These are phyloP conservation scores for Candida boidinii DNA, from an alignment of 805 yeast species.

Conservation along the genomic window DNA sequence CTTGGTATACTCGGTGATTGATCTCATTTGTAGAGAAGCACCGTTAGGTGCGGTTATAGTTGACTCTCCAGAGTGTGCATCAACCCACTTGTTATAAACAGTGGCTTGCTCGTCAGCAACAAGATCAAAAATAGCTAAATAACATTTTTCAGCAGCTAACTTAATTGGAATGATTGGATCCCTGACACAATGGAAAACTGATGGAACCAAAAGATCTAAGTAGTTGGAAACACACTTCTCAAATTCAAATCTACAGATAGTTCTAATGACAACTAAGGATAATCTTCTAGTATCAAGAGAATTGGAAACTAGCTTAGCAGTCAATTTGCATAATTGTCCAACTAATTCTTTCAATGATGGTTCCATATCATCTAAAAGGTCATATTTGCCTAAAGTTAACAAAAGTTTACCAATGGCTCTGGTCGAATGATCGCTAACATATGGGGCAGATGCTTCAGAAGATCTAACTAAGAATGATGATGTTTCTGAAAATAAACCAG, in stretches of 20 bases:
- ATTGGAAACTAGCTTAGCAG: slow-evolving; percentile 45
- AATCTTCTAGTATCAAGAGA: slow-evolving; percentile 76
- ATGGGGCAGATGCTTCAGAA: slow-evolving; percentile 31
- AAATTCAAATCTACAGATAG: slow-evolving; percentile 58
- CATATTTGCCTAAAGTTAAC: slow-evolving; percentile 37
- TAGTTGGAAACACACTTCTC: slow-evolving; percentile 41
- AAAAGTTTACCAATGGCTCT: slow-evolving; percentile 77
- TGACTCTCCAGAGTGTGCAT: slow-evolving; percentile 25
- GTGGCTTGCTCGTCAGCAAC: slow-evolving; percentile 54
- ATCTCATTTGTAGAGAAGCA: slow-evolving; percentile 49
- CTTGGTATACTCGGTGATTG: slow-evolving; percentile 80
- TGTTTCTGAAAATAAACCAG: slow-evolving; percentile 42
- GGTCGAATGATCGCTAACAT: slow-evolving; percentile 67
- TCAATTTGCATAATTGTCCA: slow-evolving; percentile 38
- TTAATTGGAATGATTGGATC: slow-evolving; percentile 88
- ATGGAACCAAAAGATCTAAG: slow-evolving; percentile 52
- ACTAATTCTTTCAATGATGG: slow-evolving; percentile 36
- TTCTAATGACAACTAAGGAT: slow-evolving; percentile 66
- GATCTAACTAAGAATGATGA: slow-evolving; percentile 40
- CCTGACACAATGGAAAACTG: slow-evolving; percentile 75
- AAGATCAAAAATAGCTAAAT: slow-evolving; percentile 59
- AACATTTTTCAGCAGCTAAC: slow-evolving; percentile 90
- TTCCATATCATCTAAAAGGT: slow-evolving; percentile 17
- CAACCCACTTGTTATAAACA: slow-evolving; percentile 60
- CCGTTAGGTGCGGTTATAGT: slow-evolving; percentile 36